phyloP scores from a whole-genome alignment of 306 rosid genomes.

The Lathyrus tuberosus region DNA sequence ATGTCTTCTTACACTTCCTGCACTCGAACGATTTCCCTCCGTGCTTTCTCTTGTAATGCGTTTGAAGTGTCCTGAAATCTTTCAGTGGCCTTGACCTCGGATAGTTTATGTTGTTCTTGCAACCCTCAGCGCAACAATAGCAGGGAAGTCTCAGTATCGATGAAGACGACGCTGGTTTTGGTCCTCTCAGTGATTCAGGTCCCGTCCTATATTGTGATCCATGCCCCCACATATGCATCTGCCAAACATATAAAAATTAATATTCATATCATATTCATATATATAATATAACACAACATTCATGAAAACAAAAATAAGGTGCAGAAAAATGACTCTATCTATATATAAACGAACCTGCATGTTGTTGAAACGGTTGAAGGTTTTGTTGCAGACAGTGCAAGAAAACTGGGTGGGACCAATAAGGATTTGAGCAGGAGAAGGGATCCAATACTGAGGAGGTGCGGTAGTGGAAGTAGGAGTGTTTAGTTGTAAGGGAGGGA shows the following conservation, averaged over 20 bases:
- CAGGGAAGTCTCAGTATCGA: constrained; percentile 73
- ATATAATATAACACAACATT: background rate
- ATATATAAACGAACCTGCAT: constrained; percentile 68
- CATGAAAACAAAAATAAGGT: background rate
- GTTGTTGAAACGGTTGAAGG: constrained; percentile 95
- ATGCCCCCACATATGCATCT: constrained; percentile 99
- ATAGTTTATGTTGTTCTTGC: constrained; percentile 81
- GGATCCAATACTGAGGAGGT: constrained; percentile 81
- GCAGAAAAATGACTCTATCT: background rate
- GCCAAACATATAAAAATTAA: background rate
- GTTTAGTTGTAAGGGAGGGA: constrained; percentile 13
- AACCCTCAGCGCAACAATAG: constrained; percentile 92
- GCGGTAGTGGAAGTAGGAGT: constrained; percentile 41
- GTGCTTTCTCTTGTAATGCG: constrained; percentile 93
- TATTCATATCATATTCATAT: background rate
- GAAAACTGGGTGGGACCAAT: constrained; percentile 96
- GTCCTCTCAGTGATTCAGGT: constrained; percentile 77
- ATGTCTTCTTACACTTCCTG: constrained; percentile 77
- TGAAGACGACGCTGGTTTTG: constrained; percentile 76
- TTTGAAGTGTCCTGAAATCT: constrained; percentile 89
- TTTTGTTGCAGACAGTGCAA: constrained; percentile 88
- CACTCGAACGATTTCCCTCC: constrained; percentile 92
- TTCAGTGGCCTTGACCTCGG: constrained; percentile 83
- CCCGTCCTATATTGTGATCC: constrained; percentile 94
- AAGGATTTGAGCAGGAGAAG: constrained; percentile 86